Evolutionary conservation across 768 basidiomycete species (phyloP).

Genomic region (Xerocomellus amylosporus): DNA sequence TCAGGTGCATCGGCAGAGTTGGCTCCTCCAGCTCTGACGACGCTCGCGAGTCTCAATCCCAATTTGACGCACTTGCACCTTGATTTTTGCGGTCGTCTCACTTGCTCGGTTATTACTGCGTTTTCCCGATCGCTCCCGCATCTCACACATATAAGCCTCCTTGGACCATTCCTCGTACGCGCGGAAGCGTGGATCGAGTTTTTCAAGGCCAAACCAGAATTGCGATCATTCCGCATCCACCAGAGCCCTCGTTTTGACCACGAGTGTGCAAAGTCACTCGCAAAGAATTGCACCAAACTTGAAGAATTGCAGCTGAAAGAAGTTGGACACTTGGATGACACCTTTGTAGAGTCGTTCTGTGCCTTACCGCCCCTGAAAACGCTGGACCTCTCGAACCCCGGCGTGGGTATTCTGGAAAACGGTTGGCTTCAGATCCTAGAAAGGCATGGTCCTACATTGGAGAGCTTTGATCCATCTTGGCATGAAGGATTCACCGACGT

Average conservation of each 20-base stretch:
- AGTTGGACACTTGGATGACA: constrained; percentile 66
- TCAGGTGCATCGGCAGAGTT: constrained; percentile 51
- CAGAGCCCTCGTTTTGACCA: constrained; percentile 86
- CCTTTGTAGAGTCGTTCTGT: constrained; percentile 54
- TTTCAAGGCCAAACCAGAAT: constrained; percentile 57
- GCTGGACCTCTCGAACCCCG: constrained; percentile 71
- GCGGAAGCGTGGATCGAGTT: constrained; percentile 71
- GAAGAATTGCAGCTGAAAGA: constrained; percentile 77
- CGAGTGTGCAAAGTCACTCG: constrained; percentile 58
- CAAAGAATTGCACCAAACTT: constrained; percentile 48
- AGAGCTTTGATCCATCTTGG: constrained; percentile 66
- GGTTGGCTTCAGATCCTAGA: constrained; percentile 56
- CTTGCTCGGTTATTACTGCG: constrained; percentile 53
- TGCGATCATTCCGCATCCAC: constrained; percentile 74
- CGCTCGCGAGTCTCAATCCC: constrained; percentile 79
- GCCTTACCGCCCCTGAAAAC: constrained; percentile 39
- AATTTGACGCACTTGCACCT: constrained; percentile 77
- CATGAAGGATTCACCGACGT: constrained; percentile 60
- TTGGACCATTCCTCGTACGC: constrained; percentile 85
- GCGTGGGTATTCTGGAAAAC: constrained; percentile 50
- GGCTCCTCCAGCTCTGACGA: constrained; percentile 58
- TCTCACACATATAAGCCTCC: constrained; percentile 71
- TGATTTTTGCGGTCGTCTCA: constrained; percentile 82
- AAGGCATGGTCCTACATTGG: constrained; percentile 52
- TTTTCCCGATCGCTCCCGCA: constrained; percentile 64